A percentile compares a stretch with the other conserved stretches of the same genome.
These are phyloP conservation scores for Barnettozyma botsteinii DNA, from an alignment of 805 yeast genomes.

Conservation along the genomic window DNA sequence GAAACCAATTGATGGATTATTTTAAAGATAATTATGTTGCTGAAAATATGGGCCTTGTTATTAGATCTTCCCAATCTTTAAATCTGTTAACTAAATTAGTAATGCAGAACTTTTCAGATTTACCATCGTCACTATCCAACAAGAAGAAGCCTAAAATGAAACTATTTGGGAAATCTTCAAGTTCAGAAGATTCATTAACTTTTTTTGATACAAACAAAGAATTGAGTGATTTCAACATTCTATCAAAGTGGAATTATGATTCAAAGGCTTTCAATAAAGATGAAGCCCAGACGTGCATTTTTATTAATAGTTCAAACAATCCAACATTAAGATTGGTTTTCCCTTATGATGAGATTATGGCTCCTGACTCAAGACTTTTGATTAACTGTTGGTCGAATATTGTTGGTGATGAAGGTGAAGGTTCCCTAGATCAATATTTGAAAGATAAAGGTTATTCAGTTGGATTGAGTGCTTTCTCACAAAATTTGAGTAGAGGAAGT, in stretches of 20 bases:
- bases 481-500: constrained; percentile 32
- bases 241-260: constrained; percentile 14
- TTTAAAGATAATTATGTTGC: constrained; percentile 39
- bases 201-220: neutral
- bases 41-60: constrained; percentile 48
- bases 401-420: constrained; percentile 56
- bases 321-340: constrained; percentile 42
- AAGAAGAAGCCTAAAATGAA: constrained; percentile 9
- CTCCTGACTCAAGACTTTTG: constrained; percentile 18
- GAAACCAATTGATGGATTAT: constrained; percentile 32
- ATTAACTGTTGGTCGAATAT: constrained; percentile 47
- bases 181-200: neutral
- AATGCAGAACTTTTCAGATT: constrained; percentile 34
- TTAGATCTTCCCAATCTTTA: constrained; percentile 63
- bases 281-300: constrained; percentile 27
- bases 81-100: constrained; percentile 51
- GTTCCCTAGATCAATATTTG: constrained; percentile 42
- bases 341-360: constrained; percentile 27
- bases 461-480: constrained; percentile 37
- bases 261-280: constrained; percentile 22
- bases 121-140: constrained; percentile 16
- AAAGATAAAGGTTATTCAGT: constrained; percentile 31
- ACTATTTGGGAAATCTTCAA: constrained; percentile 2
- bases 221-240: constrained; percentile 14
- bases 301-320: constrained; percentile 32